These are phyloP conservation scores for Aspergillus ochraceoroseus DNA, from an alignment of 2,329 filamentous ascomycete genomes.

Conservation along the genomic window DNA sequence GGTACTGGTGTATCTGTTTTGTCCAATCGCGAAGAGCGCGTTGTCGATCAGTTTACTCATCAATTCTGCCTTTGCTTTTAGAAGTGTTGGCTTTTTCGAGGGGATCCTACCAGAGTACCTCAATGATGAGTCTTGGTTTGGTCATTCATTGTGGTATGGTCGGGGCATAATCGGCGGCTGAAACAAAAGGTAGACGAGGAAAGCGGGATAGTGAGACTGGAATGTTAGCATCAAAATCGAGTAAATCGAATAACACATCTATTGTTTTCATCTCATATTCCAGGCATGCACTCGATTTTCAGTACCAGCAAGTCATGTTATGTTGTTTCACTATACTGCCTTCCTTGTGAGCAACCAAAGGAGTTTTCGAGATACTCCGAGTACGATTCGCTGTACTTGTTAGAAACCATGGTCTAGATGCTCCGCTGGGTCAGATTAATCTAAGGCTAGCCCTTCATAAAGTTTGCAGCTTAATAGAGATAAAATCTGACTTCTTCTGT, in stretches of 20 bases:
- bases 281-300: too few relatives aligned
- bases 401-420: too few relatives aligned
- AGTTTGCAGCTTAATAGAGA: slow-evolving; percentile 9
- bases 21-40: slow-evolving; percentile 7
- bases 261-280: too few relatives aligned
- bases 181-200: background rate
- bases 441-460: slow-evolving; percentile 5
- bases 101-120: slow-evolving; percentile 2
- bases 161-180: background rate
- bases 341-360: too few relatives aligned
- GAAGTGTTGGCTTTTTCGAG: background rate
- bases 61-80: slow-evolving; percentile 1
- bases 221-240: too few relatives aligned
- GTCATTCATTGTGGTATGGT: slow-evolving; percentile 8
- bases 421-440: too few relatives aligned
- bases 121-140: slow-evolving; percentile 2
- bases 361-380: too few relatives aligned
- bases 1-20: slow-evolving; percentile 3
- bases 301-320: too few relatives aligned
- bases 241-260: too few relatives aligned
- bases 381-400: too few relatives aligned
- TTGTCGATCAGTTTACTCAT: slow-evolving; percentile 1
- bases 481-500: slow-evolving; percentile 13
- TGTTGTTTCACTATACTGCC: too few relatives aligned
- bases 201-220: background rate